Evolutionary conservation across 495 filamentous ascomycete species (phyloP).

Genomic region (Hypomontagnella submonticulosa): DNA sequence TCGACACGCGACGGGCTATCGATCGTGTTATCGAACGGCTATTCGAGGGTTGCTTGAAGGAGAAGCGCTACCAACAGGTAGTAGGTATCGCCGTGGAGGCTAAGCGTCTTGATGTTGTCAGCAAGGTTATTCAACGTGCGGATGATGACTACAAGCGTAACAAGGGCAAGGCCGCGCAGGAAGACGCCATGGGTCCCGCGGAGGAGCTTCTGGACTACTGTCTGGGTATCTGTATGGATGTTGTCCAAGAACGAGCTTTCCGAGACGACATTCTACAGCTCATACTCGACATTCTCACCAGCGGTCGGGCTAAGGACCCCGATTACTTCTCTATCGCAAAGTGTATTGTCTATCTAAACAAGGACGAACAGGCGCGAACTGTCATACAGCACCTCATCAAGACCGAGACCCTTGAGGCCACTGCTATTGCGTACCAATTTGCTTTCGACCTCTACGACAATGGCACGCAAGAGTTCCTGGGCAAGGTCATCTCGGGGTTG

Average conservation of each 20-base stretch:
- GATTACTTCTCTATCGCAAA: conserved; percentile 99
- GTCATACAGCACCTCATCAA: conserved; percentile 84
- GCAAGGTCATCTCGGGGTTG: conserved; percentile 85
- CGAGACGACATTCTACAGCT: conserved; percentile 83
- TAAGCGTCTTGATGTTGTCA: conserved; percentile 88
- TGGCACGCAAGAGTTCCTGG: conserved; percentile 94
- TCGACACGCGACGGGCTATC: conserved; percentile 71
- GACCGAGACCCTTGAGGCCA: conserved; percentile 78
- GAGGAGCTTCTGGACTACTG: conserved; percentile 98
- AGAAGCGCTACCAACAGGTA: conserved; percentile 94
- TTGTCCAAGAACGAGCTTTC: conserved; percentile 92
- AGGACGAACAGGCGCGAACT: conserved; percentile 89
- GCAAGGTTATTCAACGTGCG: conserved; percentile 82
- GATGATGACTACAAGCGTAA: conserved; percentile 81
- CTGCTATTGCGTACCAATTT: conserved; percentile 93
- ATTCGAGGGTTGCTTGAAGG: conserved; percentile 88
- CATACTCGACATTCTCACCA: conserved; percentile 84
- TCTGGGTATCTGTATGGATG: conserved; percentile 94
- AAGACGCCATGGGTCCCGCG: conserved; percentile 67
- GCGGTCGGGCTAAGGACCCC: conserved; percentile 66
- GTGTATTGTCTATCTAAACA: conserved; percentile 95
- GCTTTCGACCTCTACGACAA: conserved; percentile 99
- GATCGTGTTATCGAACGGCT: conserved; percentile 85
- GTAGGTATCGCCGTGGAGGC: conserved; percentile 98
- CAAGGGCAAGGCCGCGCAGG: conserved; percentile 59